Evolutionary conservation across 257 asterid genomes (phyloP), one percentile per base, ranked within the genome.

Genomic region (Nicotiana benthamiana): DNA sequence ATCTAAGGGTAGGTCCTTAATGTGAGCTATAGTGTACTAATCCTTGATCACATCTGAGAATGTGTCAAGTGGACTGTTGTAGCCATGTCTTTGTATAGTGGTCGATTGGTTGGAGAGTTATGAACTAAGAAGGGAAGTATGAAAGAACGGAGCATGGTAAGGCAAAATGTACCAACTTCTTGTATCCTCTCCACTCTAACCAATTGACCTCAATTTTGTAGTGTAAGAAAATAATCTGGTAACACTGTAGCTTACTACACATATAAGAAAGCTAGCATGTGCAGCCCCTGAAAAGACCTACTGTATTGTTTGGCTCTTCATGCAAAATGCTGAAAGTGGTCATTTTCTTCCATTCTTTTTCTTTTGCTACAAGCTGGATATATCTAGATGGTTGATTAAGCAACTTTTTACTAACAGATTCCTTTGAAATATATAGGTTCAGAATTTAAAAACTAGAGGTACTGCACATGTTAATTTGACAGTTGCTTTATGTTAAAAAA

Each of bases 51-150:
- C 79, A 24, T 5, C 40, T 9, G 40, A 46, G 78, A 72, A 48
- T 74, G 16, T 48, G 24, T 74, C 26, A 48, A 48, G 61, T 74
- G 79, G 79, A 26, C 79, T 74, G 79, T 48, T 48, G 79, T 74
- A 74, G 79, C 40, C 20, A 24, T 48, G 6, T 48, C 43, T 15
- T 72, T 74, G 16, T 74, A 53, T 15, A 51, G 40, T 26, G 62
- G 79, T 48, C 43, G 79, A 74, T 46, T 74, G 61, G 43, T 26
- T 74, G 26, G 24, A 74, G 40, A 22, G 24, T 16, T 46, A 46
- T 74, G 36, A 72, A 72, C 34, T 13, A 72, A 46, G 20, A 27
- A 26, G 22, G 20, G 2, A 64, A 15, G 46, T 40, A 28, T 64
- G 48, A 30, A 17, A 16, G 46, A 48, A 8, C 16, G 43, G 79